Conservation (phyloP, 2,329 filamentous ascomycete species). For the Ambrosiella beaveri region DNA sequence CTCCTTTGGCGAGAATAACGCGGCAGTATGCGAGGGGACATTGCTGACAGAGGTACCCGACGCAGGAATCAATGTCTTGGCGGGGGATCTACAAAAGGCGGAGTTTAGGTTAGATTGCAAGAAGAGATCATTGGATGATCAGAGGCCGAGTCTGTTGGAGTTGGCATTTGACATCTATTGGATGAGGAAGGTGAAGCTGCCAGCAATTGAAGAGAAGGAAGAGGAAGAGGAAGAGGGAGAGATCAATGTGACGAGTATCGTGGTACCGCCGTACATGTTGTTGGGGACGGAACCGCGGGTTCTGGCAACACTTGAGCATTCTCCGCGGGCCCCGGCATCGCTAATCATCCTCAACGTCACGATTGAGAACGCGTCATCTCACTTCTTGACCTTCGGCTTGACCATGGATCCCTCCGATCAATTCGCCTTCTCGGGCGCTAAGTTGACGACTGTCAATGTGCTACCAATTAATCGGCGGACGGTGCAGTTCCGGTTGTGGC, state of each 20-base stretch:
- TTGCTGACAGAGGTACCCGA: constrained; percentile 24
- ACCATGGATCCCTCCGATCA: constrained; percentile 83
- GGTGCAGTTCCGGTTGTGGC: constrained; percentile 58
- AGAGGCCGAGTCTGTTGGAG: constrained; percentile 56
- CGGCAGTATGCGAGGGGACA: constrained; percentile 38
- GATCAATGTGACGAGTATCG: constrained; percentile 48
- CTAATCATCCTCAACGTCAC: constrained; percentile 38
- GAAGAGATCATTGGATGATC: constrained; percentile 67
- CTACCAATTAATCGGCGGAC: constrained; percentile 63
- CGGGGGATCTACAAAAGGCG: constrained; percentile 53
- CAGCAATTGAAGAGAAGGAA: neutral
- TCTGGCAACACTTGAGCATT: constrained; percentile 23
- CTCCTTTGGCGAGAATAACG: constrained; percentile 34
- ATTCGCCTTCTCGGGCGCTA: constrained; percentile 84
- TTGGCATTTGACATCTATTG: constrained; percentile 61
- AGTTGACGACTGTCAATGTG: constrained; percentile 62
- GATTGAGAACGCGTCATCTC: constrained; percentile 84
- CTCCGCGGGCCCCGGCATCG: constrained; percentile 22
- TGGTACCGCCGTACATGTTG: constrained; percentile 63
- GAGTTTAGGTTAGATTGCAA: constrained; percentile 58
- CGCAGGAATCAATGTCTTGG: constrained; percentile 34
- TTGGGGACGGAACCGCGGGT: constrained; percentile 77
- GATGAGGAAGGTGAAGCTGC: constrained; percentile 33
- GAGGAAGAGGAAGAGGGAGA: neutral
- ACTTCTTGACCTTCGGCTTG: constrained; percentile 85